phyloP scores from a whole-genome alignment of 2,329 filamentous ascomycete species.

The Grosmannia clavigera region DNA sequence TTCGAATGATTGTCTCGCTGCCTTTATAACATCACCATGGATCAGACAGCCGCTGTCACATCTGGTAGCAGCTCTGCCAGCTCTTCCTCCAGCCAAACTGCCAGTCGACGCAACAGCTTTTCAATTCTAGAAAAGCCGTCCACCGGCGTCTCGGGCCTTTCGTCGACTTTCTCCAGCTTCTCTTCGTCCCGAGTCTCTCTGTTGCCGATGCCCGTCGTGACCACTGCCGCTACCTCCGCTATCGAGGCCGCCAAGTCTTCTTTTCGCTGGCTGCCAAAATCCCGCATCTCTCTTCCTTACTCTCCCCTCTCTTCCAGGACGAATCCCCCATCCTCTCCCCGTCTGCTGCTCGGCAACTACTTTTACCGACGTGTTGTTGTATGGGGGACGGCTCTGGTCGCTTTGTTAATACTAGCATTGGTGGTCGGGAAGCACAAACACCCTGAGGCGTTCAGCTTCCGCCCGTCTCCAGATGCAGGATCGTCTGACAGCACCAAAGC shows the following conservation, averaged over 20 bases:
- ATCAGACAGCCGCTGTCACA: constrained; percentile 5
- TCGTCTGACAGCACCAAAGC: constrained; percentile 16
- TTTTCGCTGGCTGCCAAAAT: constrained; percentile 7
- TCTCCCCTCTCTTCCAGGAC: constrained; percentile 1
- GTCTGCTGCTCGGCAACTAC: constrained; percentile 32
- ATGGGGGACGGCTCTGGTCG: constrained; percentile 29
- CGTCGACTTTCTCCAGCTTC: constrained; percentile 8
- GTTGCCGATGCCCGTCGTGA: constrained; percentile 11
- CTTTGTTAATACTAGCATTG: constrained; percentile 12
- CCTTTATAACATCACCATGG: background rate
- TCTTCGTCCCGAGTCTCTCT: constrained; percentile 6
- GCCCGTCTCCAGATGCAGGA: constrained; percentile 13
- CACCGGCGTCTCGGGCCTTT: constrained; percentile 1
- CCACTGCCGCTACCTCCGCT: constrained; percentile 9
- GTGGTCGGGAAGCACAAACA: constrained; percentile 13
- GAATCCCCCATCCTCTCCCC: background rate
- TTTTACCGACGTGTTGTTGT: constrained; percentile 39
- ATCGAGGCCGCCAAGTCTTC: constrained; percentile 9
- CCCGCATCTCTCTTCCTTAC: constrained; percentile 7
- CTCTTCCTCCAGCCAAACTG: constrained; percentile 5
- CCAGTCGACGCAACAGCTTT: constrained; percentile 13
- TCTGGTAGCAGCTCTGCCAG: constrained; percentile 5
- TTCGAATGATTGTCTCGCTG: background rate
- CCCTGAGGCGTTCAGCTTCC: constrained; percentile 11
- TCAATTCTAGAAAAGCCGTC: constrained; percentile 9